A percentile compares a stretch with the other conserved stretches of the same genome.
Evolutionary conservation across 495 filamentous ascomycete species (phyloP).

Genomic region (Parachaetomium inaequale): DNA sequence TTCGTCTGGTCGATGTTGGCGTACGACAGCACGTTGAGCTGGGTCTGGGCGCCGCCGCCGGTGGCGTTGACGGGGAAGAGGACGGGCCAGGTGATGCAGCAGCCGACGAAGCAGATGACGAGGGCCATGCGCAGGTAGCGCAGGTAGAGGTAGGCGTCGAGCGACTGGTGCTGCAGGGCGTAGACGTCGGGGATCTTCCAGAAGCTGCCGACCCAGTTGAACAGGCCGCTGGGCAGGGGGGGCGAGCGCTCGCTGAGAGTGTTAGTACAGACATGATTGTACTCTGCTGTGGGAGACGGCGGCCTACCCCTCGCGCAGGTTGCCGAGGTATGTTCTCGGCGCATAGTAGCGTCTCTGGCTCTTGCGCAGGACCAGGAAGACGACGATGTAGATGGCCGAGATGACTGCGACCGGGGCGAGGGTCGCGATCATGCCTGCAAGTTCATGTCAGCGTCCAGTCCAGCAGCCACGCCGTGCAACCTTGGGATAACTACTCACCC

Average conservation of each 20-base stretch:
- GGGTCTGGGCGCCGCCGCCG: conserved; percentile 58
- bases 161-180: conserved; percentile 81
- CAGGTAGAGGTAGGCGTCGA: conserved; percentile 85
- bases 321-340: conserved; percentile 82
- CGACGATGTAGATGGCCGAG: conserved; percentile 57
- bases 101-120: conserved; percentile 73
- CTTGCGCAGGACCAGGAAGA: conserved; percentile 75
- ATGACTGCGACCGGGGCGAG: conserved; percentile 65
- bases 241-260: conserved; percentile 61
- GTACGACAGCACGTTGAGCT: conserved; percentile 78
- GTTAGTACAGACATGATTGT: conserved; percentile 8
- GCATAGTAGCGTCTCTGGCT: conserved; percentile 75
- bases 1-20: conserved; percentile 60
- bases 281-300: too few species aligned
- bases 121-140: conserved; percentile 75
- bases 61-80: conserved; percentile 85
- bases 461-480: background rate
- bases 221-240: conserved; percentile 60
- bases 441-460: background rate
- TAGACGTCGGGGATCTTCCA: conserved; percentile 77
- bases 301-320: conserved; percentile 59
- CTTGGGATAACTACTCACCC: conserved; percentile 21
- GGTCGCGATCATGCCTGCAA: conserved; percentile 60
- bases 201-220: conserved; percentile 74
- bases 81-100: conserved; percentile 76